A percentile compares a stretch with the other conserved stretches of the same genome.
Conservation (phyloP, 2,329 filamentous ascomycete species). For the Paraphoma sp. region DNA sequence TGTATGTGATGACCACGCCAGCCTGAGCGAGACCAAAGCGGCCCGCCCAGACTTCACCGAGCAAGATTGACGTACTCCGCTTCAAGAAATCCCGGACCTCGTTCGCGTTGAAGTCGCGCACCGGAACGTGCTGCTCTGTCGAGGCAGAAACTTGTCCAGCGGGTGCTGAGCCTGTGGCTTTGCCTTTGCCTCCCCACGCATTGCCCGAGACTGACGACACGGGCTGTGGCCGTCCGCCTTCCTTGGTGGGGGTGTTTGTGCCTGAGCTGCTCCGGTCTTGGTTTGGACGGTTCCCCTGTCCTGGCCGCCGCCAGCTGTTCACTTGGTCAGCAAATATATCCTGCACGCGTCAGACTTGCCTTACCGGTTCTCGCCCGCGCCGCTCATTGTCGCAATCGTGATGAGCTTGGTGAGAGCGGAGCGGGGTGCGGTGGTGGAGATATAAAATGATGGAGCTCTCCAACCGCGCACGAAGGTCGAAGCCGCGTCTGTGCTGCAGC, state of each 20-base stretch:
- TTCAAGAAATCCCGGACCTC: conserved; percentile 53
- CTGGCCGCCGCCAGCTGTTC: conserved; percentile 45
- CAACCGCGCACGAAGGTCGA: conserved; percentile 29
- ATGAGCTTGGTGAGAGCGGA: conserved; percentile 32
- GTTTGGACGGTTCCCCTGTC: conserved; percentile 39
- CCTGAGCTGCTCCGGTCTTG: conserved; percentile 35
- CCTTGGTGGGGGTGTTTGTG: conserved; percentile 42
- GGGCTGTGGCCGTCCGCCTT: conserved; percentile 42
- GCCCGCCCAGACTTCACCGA: not conserved
- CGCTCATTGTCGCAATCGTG: conserved; percentile 43
- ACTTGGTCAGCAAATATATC: conserved; percentile 17
- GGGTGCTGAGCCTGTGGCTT: conserved; percentile 27
- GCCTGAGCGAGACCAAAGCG: not conserved
- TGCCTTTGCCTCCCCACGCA: conserved; percentile 45
- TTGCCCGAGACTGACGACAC: conserved; percentile 40
- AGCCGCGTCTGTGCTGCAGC: conserved; percentile 27
- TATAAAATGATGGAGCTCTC: conserved; percentile 37
- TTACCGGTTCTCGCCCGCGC: conserved; percentile 48
- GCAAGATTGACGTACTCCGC: conserved; percentile 42
- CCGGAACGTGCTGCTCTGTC: conserved; percentile 42
- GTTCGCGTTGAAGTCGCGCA: conserved; percentile 52
- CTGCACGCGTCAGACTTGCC: not conserved
- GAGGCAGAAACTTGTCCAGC: conserved; percentile 25
- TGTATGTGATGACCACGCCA: not conserved
- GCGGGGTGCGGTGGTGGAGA: conserved; percentile 35